phyloP scores from a whole-genome alignment of 2,329 filamentous ascomycete species.

The Pseudogymnoascus sp. region DNA sequence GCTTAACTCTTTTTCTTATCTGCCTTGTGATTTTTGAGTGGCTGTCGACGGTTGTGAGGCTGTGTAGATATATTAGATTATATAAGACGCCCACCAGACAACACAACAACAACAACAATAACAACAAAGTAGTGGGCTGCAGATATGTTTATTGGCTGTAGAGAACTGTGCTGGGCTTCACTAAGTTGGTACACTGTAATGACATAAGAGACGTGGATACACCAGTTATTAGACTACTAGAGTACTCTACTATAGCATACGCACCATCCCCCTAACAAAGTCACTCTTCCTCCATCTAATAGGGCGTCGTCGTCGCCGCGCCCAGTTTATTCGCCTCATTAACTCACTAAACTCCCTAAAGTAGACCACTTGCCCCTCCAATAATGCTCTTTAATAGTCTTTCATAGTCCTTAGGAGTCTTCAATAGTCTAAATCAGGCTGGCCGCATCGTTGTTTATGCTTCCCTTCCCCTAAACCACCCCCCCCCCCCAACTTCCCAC shows the following conservation, averaged over 20 bases:
- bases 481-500: background rate
- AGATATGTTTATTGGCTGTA: background rate
- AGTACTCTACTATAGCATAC: background rate
- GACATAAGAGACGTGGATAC: background rate
- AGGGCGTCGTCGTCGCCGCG: background rate
- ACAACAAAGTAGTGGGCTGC: background rate
- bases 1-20: slow-evolving; percentile 1
- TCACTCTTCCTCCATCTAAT: background rate
- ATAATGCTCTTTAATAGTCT: background rate
- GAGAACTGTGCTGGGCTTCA: background rate
- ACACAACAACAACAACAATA: background rate
- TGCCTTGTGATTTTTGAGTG: background rate
- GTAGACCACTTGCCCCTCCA: background rate
- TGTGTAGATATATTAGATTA: background rate
- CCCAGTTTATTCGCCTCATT: background rate
- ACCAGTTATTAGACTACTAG: background rate
- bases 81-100: background rate
- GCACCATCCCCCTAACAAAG: background rate
- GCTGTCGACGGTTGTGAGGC: background rate
- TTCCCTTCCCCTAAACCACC: too few relatives aligned
- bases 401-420: background rate
- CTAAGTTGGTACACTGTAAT: background rate
- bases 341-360: background rate
- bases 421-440: background rate
- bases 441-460: background rate